Evolutionary conservation across 106 monocot species (phyloP).

Genomic region (Posidonia australis): DNA sequence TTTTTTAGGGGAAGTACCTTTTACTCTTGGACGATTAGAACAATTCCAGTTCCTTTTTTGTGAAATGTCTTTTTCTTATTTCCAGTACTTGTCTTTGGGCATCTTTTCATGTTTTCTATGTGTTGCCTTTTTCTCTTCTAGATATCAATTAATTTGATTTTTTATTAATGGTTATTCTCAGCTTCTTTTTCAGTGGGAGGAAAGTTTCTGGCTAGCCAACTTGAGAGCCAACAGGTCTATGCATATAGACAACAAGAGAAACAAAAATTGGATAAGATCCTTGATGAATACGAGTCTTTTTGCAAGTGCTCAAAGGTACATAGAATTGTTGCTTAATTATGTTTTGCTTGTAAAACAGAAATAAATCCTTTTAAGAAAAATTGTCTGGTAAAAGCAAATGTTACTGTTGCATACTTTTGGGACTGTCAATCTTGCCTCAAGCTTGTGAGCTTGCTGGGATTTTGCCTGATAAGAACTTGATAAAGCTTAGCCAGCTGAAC

Average conservation of each 20-base stretch:
- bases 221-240: slow-evolving; percentile 2
- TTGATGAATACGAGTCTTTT: slow-evolving; percentile 3
- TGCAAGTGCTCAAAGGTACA: slow-evolving; percentile 11
- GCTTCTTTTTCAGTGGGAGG: slow-evolving; percentile 16
- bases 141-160: no score
- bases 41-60: background rate
- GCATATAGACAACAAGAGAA: slow-evolving; percentile 12
- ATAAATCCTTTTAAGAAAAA: no score
- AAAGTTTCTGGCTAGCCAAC: slow-evolving; percentile 10
- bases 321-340: background rate
- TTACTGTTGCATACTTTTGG: no score
- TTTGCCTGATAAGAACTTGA: no score
- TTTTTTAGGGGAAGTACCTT: no score
- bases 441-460: no score
- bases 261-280: slow-evolving; percentile 1
- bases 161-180: background rate
- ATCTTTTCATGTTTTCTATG: background rate
- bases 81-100: no score
- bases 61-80: background rate
- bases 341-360: no score
- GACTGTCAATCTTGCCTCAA: no score
- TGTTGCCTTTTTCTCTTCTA: background rate
- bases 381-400: no score
- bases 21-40: no score
- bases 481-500: no score